A percentile compares a stretch with the other conserved stretches of the same genome.
Evolutionary conservation across 768 basidiomycete species (phyloP).

Genomic region (Dendrothele bispora): DNA sequence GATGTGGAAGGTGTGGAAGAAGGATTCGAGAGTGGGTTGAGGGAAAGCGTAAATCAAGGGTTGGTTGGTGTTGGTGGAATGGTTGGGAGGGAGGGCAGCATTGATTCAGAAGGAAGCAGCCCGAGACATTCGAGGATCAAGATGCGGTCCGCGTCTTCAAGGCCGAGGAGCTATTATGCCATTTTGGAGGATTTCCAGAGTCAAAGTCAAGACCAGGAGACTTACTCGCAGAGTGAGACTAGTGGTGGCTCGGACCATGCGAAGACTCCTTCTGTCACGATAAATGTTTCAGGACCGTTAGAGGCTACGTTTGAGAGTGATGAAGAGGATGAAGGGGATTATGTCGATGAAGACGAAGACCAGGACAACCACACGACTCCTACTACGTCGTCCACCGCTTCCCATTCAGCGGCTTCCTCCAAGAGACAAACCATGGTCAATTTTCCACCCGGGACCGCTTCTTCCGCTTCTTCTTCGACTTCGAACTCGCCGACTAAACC

Average conservation of each 20-base stretch:
- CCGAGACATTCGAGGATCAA: constrained; percentile 26
- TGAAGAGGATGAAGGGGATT: constrained; percentile 10
- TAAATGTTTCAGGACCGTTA: constrained; percentile 1
- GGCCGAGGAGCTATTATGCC: constrained; percentile 66
- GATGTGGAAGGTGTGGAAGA: neutral
- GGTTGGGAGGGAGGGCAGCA: constrained; percentile 6
- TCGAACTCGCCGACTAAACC: constrained; percentile 1
- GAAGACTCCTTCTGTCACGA: neutral
- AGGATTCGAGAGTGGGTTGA: no score
- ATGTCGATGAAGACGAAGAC: constrained; percentile 9
- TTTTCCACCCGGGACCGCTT: neutral
- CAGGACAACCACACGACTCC: constrained; percentile 3
- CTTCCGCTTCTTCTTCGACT: constrained; percentile 2
- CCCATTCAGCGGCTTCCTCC: neutral
- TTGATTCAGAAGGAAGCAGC: constrained; percentile 17
- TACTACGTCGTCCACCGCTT: neutral
- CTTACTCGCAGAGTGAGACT: neutral
- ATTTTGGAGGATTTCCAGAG: constrained; percentile 63
- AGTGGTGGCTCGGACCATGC: neutral
- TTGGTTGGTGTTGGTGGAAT: constrained; percentile 1
- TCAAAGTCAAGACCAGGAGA: constrained; percentile 13
- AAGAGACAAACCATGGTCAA: constrained; percentile 6
- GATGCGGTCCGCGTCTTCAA: constrained; percentile 34
- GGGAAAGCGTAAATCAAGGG: no score
- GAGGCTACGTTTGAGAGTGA: neutral